A percentile compares a stretch with the other conserved stretches of the same genome.
Conservation (phyloP, 441 rosid genomes). For the Flueggea neowawraea region DNA sequence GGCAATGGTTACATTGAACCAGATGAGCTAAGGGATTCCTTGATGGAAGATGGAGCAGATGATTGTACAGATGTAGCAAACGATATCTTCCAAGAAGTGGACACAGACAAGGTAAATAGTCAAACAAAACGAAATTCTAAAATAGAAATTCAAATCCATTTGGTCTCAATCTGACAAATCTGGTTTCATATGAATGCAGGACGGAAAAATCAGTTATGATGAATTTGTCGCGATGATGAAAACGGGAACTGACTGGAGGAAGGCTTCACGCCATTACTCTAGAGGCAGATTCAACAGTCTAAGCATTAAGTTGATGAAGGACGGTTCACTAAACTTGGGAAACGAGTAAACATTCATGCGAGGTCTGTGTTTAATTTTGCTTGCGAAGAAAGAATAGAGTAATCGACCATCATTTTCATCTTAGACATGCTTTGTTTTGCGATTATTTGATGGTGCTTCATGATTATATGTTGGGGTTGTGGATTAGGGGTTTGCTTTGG, state of each 20-base stretch:
- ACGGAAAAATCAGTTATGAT: slow-evolving; percentile 90
- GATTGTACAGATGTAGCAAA: slow-evolving; percentile 88
- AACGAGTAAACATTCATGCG: slow-evolving; percentile 23
- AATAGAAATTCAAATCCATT: too few species aligned
- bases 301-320: slow-evolving; percentile 96
- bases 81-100: slow-evolving; percentile 99
- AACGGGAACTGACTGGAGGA: slow-evolving; percentile 99
- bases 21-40: slow-evolving; percentile 81
- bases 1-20: slow-evolving; percentile 87
- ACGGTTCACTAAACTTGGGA: slow-evolving; percentile 92
- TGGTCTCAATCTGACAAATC: slow-evolving; percentile 7
- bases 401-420: slow-evolving; percentile 22
- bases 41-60: slow-evolving; percentile 96
- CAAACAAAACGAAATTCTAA: too few species aligned
- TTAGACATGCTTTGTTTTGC: slow-evolving; percentile 26
- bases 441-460: slow-evolving; percentile 28
- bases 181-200: slow-evolving; percentile 38
- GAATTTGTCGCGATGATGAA: slow-evolving; percentile 99
- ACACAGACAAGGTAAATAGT: slow-evolving; percentile 95
- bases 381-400: slow-evolving; percentile 14
- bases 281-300: slow-evolving; percentile 99
- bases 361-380: slow-evolving; percentile 17
- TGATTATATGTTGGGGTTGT: slow-evolving; percentile 11
- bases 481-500: not conserved
- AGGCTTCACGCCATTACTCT: slow-evolving; percentile 98